A percentile compares a stretch with the other conserved stretches of the same genome.
Conservation (phyloP, 1,139 yeast genomes). For the Geotrichum bryndzae region DNA sequence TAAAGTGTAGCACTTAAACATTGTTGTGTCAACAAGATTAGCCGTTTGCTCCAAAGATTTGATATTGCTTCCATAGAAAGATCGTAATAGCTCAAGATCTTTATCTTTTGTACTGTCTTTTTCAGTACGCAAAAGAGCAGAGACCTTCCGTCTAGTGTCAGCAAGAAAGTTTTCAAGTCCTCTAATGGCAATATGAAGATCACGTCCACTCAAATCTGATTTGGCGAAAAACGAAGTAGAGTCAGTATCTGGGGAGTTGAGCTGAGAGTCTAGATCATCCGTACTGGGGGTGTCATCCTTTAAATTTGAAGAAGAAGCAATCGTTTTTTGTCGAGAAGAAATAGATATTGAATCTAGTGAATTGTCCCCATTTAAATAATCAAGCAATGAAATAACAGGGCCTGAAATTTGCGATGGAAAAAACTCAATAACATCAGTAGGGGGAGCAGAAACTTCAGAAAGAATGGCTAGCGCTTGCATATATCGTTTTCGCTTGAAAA, state of each 20-base stretch:
- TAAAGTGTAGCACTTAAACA: conserved; percentile 67
- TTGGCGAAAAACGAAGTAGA: conserved; percentile 20
- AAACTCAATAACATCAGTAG: conserved; percentile 43
- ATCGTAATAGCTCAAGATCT: conserved; percentile 28
- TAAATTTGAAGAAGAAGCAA: background rate
- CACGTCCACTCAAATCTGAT: conserved; percentile 21
- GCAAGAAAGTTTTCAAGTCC: conserved; percentile 51
- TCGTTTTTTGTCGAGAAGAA: conserved; percentile 3
- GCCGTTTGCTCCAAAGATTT: conserved; percentile 34
- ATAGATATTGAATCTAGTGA: background rate
- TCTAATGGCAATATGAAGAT: conserved; percentile 41
- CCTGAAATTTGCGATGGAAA: conserved; percentile 40
- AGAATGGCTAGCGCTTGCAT: conserved; percentile 44
- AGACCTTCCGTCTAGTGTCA: conserved; percentile 45
- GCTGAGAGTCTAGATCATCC: background rate
- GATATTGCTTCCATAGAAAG: conserved; percentile 11
- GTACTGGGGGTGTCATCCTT: background rate
- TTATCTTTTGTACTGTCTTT: conserved; percentile 25
- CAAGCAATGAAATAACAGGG: conserved; percentile 19
- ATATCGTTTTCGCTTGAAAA: conserved; percentile 33
- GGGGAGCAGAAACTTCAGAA: conserved; percentile 53
- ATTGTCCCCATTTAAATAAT: conserved; percentile 18
- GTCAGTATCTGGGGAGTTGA: background rate
- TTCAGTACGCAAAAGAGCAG: conserved; percentile 28
- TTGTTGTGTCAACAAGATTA: conserved; percentile 64